Percentiles rank a stretch among this genome's conserved stretches.
Conservation (phyloP, 1,139 yeast genomes). For the Taphrina confusa region DNA sequence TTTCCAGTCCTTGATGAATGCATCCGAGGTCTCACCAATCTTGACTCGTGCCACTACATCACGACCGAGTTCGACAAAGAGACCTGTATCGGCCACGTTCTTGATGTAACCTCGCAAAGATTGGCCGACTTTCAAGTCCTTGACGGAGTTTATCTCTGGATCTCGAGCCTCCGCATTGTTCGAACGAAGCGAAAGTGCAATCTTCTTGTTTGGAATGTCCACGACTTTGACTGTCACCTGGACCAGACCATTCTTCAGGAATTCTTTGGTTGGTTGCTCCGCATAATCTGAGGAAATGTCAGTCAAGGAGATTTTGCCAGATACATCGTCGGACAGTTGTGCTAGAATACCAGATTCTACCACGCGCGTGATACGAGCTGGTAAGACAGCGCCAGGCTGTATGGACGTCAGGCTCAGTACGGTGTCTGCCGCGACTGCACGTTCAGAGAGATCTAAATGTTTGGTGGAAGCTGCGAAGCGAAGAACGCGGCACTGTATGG, state of each 20-base stretch:
- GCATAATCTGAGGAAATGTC: constrained; percentile 78
- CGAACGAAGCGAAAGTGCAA: constrained; percentile 43
- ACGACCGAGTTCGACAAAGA: constrained; percentile 76
- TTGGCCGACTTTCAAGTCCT: constrained; percentile 69
- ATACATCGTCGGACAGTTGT: constrained; percentile 47
- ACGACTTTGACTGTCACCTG: constrained; percentile 50
- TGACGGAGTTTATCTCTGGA: constrained; percentile 53
- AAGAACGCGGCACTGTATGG: constrained; percentile 61
- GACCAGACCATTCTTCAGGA: constrained; percentile 59
- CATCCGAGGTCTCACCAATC: constrained; percentile 77
- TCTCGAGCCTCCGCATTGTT: constrained; percentile 48
- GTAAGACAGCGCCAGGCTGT: constrained; percentile 60
- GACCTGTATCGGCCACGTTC: constrained; percentile 72
- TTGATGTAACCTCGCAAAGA: constrained; percentile 77
- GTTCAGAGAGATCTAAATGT: constrained; percentile 56
- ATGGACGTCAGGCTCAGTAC: constrained; percentile 28
- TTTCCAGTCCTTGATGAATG: constrained; percentile 84
- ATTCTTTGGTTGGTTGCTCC: constrained; percentile 53
- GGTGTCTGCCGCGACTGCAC: constrained; percentile 45
- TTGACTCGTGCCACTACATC: constrained; percentile 76
- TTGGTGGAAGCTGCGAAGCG: constrained; percentile 59
- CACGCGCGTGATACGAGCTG: constrained; percentile 68
- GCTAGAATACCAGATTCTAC: constrained; percentile 64
- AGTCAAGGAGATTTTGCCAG: constrained; percentile 68
- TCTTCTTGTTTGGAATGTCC: constrained; percentile 44